Percentiles rank a stretch among this genome's conserved stretches.
Conservation (phyloP, 2,329 filamentous ascomycete species). For the Venturia oleaginea region DNA sequence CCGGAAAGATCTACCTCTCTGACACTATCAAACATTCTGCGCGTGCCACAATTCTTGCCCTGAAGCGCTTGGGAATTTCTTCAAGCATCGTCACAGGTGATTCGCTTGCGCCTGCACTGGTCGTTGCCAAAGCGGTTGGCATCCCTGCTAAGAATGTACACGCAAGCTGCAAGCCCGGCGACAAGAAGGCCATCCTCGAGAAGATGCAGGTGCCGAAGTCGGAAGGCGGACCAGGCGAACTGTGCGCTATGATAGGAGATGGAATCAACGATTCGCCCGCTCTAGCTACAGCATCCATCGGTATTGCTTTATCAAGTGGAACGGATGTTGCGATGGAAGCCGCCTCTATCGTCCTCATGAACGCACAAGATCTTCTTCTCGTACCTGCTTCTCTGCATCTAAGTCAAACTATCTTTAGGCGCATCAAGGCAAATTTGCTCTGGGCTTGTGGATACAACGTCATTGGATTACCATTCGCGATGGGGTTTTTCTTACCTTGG, state of each 20-base stretch:
- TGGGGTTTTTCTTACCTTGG: slow-evolving; percentile 89
- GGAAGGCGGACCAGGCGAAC: slow-evolving; percentile 44
- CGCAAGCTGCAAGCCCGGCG: slow-evolving; percentile 79
- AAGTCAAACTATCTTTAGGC: slow-evolving; percentile 72
- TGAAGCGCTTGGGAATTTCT: slow-evolving; percentile 76
- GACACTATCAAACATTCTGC: slow-evolving; percentile 90
- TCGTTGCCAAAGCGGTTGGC: slow-evolving; percentile 74
- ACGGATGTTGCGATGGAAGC: slow-evolving; percentile 98
- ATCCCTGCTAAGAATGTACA: slow-evolving; percentile 69
- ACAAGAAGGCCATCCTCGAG: slow-evolving; percentile 80
- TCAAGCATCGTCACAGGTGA: slow-evolving; percentile 93
- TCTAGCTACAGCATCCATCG: slow-evolving; percentile 82
- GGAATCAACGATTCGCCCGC: slow-evolving; percentile 98
- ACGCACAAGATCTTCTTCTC: slow-evolving; percentile 74
- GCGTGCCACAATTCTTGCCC: slow-evolving; percentile 66
- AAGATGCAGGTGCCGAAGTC: slow-evolving; percentile 53
- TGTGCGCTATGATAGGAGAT: slow-evolving; percentile 94
- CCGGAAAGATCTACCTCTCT: slow-evolving; percentile 72
- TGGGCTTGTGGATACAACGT: slow-evolving; percentile 94
- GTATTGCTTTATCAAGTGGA: slow-evolving; percentile 84
- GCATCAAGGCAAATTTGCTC: slow-evolving; percentile 86
- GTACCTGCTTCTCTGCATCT: slow-evolving; percentile 83
- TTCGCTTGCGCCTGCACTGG: slow-evolving; percentile 71
- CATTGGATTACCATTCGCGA: slow-evolving; percentile 86
- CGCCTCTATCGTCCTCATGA: slow-evolving; percentile 92